These are phyloP conservation scores for Paxillus involutus DNA, from an alignment of 768 basidiomycete genomes.

Conservation along the genomic window DNA sequence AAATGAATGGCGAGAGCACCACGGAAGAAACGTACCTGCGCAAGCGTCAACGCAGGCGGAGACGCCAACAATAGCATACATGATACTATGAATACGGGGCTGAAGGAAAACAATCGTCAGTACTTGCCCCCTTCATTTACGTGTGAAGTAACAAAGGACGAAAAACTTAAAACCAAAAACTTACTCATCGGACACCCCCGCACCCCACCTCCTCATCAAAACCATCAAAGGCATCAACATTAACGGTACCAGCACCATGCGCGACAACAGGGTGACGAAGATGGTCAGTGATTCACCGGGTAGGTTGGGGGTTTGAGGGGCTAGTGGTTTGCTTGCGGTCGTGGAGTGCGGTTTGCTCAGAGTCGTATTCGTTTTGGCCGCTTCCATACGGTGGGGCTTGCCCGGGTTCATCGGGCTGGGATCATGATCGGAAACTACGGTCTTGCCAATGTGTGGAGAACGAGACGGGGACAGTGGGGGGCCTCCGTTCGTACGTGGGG, in stretches of 20 bases:
- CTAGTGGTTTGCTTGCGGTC: background rate
- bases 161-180: constrained; percentile 30
- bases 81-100: constrained; percentile 85
- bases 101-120: constrained; percentile 25
- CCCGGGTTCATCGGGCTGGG: too few species aligned
- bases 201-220: constrained; percentile 51
- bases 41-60: constrained; percentile 76
- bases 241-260: constrained; percentile 87
- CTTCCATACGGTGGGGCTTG: background rate
- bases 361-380: background rate
- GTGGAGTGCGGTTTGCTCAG: background rate
- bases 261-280: constrained; percentile 72
- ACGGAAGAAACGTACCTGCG: constrained; percentile 40
- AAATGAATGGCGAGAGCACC: constrained; percentile 26
- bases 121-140: too few species aligned
- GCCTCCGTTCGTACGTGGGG: too few species aligned
- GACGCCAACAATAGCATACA: constrained; percentile 81
- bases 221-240: constrained; percentile 77
- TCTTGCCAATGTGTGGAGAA: too few species aligned
- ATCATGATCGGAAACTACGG: too few species aligned
- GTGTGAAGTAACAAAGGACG: too few species aligned
- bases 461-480: too few species aligned
- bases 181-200: constrained; percentile 65
- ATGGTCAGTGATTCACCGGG: constrained; percentile 83
- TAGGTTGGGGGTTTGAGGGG: constrained; percentile 7